Base-by-base conservation (phyloP, 2,329 filamentous ascomycete genomes). In the Teratosphaeria nubilosa region DNA sequence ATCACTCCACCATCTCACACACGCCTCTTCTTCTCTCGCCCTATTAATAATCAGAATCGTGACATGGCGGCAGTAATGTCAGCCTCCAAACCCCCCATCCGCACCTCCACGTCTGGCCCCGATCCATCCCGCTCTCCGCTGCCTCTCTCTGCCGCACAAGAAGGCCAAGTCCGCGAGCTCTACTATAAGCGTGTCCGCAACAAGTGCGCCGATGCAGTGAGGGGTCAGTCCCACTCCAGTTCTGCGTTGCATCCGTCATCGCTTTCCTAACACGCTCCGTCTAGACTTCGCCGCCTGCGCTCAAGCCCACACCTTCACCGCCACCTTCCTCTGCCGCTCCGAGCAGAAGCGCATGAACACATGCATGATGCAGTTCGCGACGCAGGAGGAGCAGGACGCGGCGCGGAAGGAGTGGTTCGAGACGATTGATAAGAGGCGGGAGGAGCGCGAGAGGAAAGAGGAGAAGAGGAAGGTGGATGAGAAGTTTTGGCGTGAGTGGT, bases 381-480 rank as follows among this genome's bases (percentile, higher is more conserved):
- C 89, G 63, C 88, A 86, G 63, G 84, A 82, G 57, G 90, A 95
- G 72, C 83, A 95, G 74, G 94, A 99, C 76, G 85, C 84, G 25
- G 94, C 94, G 63, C 80, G 94, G 56, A 88, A 91, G 73, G 91
- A 97, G 72, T 99, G 94, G 94, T 97, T 97, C 73, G 83, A 85
- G 55, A 80, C 83, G 63, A 82, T 89, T 55, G 79, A 89, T 66
- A 83, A 90, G 75, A 80, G 91, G 58, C 82, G 85, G 66, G 77
- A 77, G 58, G 84, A 87, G 73, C 77, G 85, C 41, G 86, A 90
- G 73, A 79, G 80, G 62, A 75, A 77, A 61, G 77, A 76, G 63
- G 64, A 68, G 60, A 72, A 73, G 66, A 73, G 75, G 62, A 64
- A 67, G 60, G 68, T 75, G 64, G 70, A 74, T 59, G 74, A 77